Base-by-base conservation (phyloP, 441 rosid species). In the Pelargonium fulgidum region DNA sequence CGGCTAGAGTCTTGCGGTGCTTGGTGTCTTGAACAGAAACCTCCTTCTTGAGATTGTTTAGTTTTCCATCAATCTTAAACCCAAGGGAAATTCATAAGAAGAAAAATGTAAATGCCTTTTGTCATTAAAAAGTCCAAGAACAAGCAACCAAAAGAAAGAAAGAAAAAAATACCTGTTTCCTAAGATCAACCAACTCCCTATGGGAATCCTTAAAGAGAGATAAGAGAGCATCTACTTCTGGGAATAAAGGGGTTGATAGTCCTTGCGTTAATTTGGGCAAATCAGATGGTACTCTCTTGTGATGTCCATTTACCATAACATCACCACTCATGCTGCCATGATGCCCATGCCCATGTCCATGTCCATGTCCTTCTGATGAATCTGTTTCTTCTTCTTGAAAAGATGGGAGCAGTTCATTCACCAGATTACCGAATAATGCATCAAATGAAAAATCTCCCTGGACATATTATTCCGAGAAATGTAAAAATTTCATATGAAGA, bases 371-470 rank as follows among this genome's bases (percentile, higher is more conserved):
- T 68, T 87, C 91, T 14, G 76, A 74, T 11, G 85, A 79, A 77
- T 94, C 93, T 33, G 80, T 78, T 63, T 92, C 98, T 78, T 94
- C 99, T 74, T 86, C 97, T 68, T 83, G 85, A 75, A 89, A 94
- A 58, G 94, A 85, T 52, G 99, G 98, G 33, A 94, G 89, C 41
- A 84, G 90, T 67, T 88, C 86, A 48, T 89, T 92, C 33, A 95
- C 99, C 75, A 95, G 75, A 81, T 85, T 89, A 76, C 98, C 99
- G 48, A 92, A 95, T 63, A 90, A 81, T 45, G 95, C 95, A 82
- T 95, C 99, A 67, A 95, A 95, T 0, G 97, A 95, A 81, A 95
- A 95, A 64, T 95, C 95, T 63, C 99, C 99, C 98, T 95, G 77
- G 74, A 76, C 19, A 64, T 42, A 44, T 16, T 56, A 14, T n/a